A percentile compares a stretch with the other conserved stretches of the same genome.
Conservation (phyloP, 441 rosid species). For the Adansonia gregorii region DNA sequence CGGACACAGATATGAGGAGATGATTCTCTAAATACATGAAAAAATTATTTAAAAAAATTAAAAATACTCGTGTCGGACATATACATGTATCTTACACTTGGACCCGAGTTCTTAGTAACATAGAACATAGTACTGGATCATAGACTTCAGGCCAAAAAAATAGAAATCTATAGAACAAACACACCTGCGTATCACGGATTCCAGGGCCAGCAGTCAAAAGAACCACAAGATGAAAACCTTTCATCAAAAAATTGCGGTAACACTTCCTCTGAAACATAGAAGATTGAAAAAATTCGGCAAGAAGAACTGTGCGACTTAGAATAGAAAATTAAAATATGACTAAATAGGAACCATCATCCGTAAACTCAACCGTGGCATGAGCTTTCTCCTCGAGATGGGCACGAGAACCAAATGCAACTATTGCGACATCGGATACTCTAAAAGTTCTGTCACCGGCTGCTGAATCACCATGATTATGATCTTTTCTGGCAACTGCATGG, state of each 20-base stretch:
- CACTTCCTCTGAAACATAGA: conserved; percentile 78
- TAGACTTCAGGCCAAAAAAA: neutral
- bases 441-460: conserved; percentile 44
- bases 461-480: conserved; percentile 49
- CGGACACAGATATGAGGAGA: too few species aligned
- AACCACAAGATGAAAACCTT: conserved; percentile 94
- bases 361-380: conserved; percentile 75
- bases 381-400: conserved; percentile 97
- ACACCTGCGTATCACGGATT: conserved; percentile 91
- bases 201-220: conserved; percentile 85
- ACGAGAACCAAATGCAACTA: conserved; percentile 91
- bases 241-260: conserved; percentile 93
- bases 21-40: too few species aligned
- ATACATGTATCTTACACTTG: too few species aligned
- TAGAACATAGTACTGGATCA: neutral
- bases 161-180: conserved; percentile 21
- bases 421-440: conserved; percentile 67
- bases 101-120: too few species aligned
- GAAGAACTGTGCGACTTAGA: conserved; percentile 5
- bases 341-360: conserved; percentile 15
- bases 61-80: too few species aligned
- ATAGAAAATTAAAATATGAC: neutral
- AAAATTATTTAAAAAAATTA: too few species aligned
- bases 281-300: conserved; percentile 31
- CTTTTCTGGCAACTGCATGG: conserved; percentile 68